Base-by-base conservation (phyloP, 805 yeast species). In the Nakazawaea wyomingensis region DNA sequence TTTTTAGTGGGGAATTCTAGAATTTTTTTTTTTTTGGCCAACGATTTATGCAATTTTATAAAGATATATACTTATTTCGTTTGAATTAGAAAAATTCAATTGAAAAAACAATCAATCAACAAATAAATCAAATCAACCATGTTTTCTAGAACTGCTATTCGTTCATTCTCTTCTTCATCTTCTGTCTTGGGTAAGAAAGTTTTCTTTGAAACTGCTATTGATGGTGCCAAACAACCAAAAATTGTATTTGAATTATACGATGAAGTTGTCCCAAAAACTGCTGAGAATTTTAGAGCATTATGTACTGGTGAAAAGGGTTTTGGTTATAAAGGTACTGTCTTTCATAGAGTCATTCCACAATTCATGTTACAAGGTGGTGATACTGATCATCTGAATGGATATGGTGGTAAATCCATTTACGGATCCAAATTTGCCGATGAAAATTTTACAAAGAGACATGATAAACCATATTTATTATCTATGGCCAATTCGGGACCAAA, bases 361-460 rank as follows among this genome's bases (percentile, higher is more conserved):
- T 90, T 90, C 76, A 90, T 90, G 98, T 74, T 91, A 64, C 98
- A 90, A 76, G 97, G 90, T 64, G 91, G 91, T 73, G 93, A 85
- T 69, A 82, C 85, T 70, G 84, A 88, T 62, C 68, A 72, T 69
- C 83, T 86, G 66, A 82, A 85, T 65, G 97, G 98, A 55, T 80
- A 85, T 56, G 98, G 98, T 64, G 98, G 98, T 64, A 81, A 80
- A 66, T 82, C 89, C 37, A 84, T 84, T 66, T 84, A 84, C 65
- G 93, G 91, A 55, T 69, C 69, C 53, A 79, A 76, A 54, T 64
- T 62, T 48, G 55, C 66, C 26, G 82, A 78, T 49, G 82, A 79
- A 68, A 82, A 85, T 75, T 85, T 85, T 60, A 53, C 65, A 53
- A 77, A 78, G 71, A 81, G 64, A 54, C 96, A 87, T 76, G 78